Base-by-base conservation (phyloP, 805 yeast species). In the Wickerhamiella domercqiae region DNA sequence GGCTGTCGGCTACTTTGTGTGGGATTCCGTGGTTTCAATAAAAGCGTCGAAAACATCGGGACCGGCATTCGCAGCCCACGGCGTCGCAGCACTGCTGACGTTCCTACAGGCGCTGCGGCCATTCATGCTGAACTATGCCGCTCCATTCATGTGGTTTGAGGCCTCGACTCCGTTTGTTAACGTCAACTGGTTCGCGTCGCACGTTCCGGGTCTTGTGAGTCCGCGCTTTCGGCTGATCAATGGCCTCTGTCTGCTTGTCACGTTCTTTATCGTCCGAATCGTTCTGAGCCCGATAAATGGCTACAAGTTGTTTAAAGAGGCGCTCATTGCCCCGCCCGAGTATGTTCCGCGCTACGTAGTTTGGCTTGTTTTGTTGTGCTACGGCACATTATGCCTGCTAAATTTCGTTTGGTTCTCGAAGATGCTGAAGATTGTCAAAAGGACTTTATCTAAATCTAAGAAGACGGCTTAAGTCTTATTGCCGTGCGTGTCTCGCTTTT, bases 101-200 rank as follows among this genome's bases (percentile, higher is more conserved):
- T 81, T 86, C 53, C 50, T 60, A 2, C 57, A 70, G 37, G 66
- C 82, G 2, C 64, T 79, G 42, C 55, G 64, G 22, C 95, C 95
- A 3, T 80, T 75, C 56, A 71, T 82, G 53, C 73, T 77, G 57
- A 78, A 84, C 36, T 78, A 79, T 73, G 69, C 80, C 20, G 87
- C 94, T 1, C 73, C 76, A 16, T 90, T 86, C 55, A 65, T 90
- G 49, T 55, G 80, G 35, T 90, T 79, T 57, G 98, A 90, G 60
- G 67, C 80, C 29, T 78, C 93, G 34, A 81, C 96, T 2, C 97
- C 97, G 6, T 90, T 90, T 59, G 94, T 90, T 44, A 93, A 90
- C 58, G 56, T 81, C 53, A 82, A 90, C 57, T 90, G 96, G 95
- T 86, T 78, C 57, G 75, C 83, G 24, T 68, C 78, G 22, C 76